These are phyloP conservation scores for Usnea hakonensis DNA, from an alignment of 495 filamentous ascomycete species.

Conservation along the genomic window DNA sequence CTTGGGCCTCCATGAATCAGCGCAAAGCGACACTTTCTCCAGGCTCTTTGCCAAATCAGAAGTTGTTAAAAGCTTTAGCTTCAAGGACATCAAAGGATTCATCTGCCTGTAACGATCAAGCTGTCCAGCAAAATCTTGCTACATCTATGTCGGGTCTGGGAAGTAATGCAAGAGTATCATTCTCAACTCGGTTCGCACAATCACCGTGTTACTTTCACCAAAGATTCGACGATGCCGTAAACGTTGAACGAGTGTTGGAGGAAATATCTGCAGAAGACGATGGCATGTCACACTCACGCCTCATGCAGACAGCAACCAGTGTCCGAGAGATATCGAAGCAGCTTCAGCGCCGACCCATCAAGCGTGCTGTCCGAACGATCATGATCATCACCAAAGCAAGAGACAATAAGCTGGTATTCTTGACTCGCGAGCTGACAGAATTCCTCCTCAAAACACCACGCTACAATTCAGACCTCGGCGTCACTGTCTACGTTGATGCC, in stretches of 20 bases:
- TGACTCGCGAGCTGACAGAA: constrained; percentile 76
- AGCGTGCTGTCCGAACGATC: constrained; percentile 75
- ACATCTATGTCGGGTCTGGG: constrained; percentile 57
- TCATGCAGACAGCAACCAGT: constrained; percentile 89
- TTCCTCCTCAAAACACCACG: constrained; percentile 82
- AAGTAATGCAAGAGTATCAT: constrained; percentile 42
- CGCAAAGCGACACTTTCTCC: constrained; percentile 57
- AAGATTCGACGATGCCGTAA: constrained; percentile 89
- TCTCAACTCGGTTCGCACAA: constrained; percentile 61
- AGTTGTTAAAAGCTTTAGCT: constrained; percentile 80
- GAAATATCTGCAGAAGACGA: constrained; percentile 83
- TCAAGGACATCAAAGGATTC: constrained; percentile 56
- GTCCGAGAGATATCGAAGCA: constrained; percentile 94
- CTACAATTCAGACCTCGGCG: constrained; percentile 69
- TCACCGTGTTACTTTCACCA: constrained; percentile 97
- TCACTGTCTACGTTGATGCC: constrained; percentile 91
- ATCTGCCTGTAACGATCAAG: constrained; percentile 38
- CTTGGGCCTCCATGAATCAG: constrained; percentile 43
- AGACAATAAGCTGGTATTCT: constrained; percentile 76
- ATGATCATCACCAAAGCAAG: constrained; percentile 97
- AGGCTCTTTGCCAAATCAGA: constrained; percentile 65
- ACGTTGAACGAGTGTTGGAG: constrained; percentile 89
- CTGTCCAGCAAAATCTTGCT: constrained; percentile 51
- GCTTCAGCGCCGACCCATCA: constrained; percentile 79
- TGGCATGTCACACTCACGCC: constrained; percentile 79